Base-by-base conservation (phyloP, 306 rosid genomes). In the Phaseolus lunatus region DNA sequence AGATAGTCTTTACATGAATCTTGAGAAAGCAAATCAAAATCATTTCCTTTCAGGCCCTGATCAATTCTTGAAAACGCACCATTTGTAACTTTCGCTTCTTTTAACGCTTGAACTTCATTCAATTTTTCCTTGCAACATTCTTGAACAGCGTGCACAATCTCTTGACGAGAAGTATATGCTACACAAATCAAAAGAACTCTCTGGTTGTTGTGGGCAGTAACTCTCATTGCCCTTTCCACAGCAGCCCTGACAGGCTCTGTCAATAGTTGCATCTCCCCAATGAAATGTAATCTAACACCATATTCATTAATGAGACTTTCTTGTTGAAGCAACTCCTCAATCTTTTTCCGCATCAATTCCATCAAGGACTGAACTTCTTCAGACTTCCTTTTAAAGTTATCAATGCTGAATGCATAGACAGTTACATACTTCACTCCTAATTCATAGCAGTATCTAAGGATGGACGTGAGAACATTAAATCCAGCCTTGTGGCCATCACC, bases 351-450 rank as follows among this genome's bases (percentile, higher is more conserved):
- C 93, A 92, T 83, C 78, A 92, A 70, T 43, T 92, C 89, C 97
- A 92, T 92, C 74, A 90, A 71, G 69, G 35, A 35, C 41, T 88
- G 49, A 39, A 92, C 93, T 78, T 87, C 92, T n/a, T 84, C 74
- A 5, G 96, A 89, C 33, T 62, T 70, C 78, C 96, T 84, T 75
- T 35, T 90, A 76, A 90, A 92, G 56, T 94, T 94, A 20, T 92
- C 96, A 43, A 89, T 90, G 92, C 98, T 90, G 88, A 94, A 94
- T 77, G 97, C 97, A 78, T 89, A 94, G 9, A 90, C 82, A 11
- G 92, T 78, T 10, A 83, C 90, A 49, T 85, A 89, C 71, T 77
- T 88, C 62, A 92, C 88, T 52, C 95, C 96, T 78, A 94, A 61
- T 72, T 94, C 98, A 65, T 76, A 90, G 73, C 93, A 90, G 85